Base-by-base conservation (phyloP, 768 basidiomycete species). In the Calocybe indica region DNA sequence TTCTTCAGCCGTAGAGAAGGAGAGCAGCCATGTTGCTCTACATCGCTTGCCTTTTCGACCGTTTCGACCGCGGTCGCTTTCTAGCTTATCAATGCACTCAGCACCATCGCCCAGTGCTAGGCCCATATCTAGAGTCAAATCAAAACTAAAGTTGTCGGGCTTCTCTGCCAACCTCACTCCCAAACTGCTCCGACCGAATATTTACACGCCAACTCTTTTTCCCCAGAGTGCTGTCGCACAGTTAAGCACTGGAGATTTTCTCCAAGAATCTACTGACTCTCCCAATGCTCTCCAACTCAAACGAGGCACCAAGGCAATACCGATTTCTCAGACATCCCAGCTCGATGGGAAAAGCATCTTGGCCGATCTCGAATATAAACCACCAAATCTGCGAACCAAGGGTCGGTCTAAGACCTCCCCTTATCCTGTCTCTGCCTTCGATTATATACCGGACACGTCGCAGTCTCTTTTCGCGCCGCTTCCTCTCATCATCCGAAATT, bases 321-420 rank as follows among this genome's bases (percentile, higher is more conserved):
- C 22, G 22, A 22, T 22, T 22, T 22, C 22, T 22, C 22, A 22
- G 22, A 22, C 22, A 22, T 22, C 22, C 22, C 22, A 22, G 22
- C 22, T 22, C 4, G 22, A 22, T 22, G 22, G 22, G 4, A 22
- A 22, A 22, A 4, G 4, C 22, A 22, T 22, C 22, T 22, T 22
- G 1, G 22, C 22, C 22, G 22, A 22, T 4, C 22, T 22, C 22
- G 22, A 22, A 22, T 46, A 50, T 41, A 47, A 37, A 29, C 34
- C 41, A 10, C 42, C 35, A 1, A 50, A 55, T 30, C 48, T 76
- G 37, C 78, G 69, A 51, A 62, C 62, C 44, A 85, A 83, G 58
- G 69, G 67, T 15, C 78, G 85, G 35, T 80, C 83, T 10, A 73
- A 81, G 51, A 86, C 85, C 2, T 79, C 75, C 11, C 85, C 85